Evolutionary conservation across 1,284 basidiomycete genomes (phyloP).

Genomic region (Thelephora terrestris): DNA sequence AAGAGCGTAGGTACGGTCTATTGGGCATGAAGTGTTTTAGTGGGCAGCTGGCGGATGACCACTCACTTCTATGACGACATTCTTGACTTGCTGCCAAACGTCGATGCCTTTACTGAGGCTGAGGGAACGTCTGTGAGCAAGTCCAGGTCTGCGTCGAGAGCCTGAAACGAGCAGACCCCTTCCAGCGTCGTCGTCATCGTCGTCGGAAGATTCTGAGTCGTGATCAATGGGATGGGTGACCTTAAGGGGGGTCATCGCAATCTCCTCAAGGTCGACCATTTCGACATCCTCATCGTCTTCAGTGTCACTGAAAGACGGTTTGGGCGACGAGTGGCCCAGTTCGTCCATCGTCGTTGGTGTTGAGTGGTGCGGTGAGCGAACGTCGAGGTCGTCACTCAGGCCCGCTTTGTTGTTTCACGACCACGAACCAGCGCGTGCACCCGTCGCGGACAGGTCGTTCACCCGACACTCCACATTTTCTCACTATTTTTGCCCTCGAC

Average conservation of each 20-base stretch:
- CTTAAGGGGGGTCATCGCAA: slow-evolving; percentile 18
- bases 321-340: too few species aligned
- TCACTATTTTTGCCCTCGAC: too few species aligned
- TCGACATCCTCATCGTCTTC: slow-evolving; percentile 22
- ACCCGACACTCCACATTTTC: too few species aligned
- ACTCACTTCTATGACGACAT: slow-evolving; percentile 58
- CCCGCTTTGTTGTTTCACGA: too few species aligned
- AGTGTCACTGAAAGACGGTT: too few species aligned
- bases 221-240: slow-evolving; percentile 11
- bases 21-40: too few species aligned
- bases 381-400: too few species aligned
- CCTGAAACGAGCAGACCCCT: slow-evolving; percentile 24
- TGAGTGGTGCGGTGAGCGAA: too few species aligned
- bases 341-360: too few species aligned
- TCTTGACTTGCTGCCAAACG: slow-evolving; percentile 42
- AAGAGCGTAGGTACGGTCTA: slow-evolving; percentile 68
- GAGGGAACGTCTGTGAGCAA: neutral
- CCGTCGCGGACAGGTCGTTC: too few species aligned
- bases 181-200: slow-evolving; percentile 24
- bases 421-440: too few species aligned
- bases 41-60: neutral
- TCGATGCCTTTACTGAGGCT: slow-evolving; percentile 1
- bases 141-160: neutral
- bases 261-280: slow-evolving; percentile 24
- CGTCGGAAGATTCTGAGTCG: slow-evolving; percentile 17